These are phyloP conservation scores for Buddleja alternifolia DNA, from an alignment of 257 asterid genomes.

Conservation along the genomic window DNA sequence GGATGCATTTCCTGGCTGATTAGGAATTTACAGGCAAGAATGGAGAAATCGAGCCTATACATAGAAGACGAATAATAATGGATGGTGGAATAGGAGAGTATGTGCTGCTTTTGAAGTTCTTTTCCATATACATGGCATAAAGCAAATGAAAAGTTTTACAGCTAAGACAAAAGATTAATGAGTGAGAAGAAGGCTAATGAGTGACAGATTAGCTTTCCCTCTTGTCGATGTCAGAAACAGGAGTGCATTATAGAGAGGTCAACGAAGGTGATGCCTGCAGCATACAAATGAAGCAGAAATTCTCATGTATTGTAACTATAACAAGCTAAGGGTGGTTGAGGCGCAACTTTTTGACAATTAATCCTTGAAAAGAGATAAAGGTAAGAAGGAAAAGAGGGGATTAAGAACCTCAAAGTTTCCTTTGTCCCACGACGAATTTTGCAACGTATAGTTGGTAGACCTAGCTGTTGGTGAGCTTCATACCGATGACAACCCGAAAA, in stretches of 20 bases:
- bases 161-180: neutral
- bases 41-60: too few relatives aligned
- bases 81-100: neutral
- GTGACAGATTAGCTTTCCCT: conserved; percentile 3
- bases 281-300: conserved; percentile 12
- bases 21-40: too few relatives aligned
- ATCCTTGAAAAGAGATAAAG: neutral
- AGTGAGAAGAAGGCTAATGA: neutral
- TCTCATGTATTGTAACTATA: neutral
- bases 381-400: too few relatives aligned
- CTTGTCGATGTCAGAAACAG: neutral
- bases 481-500: conserved; percentile 96
- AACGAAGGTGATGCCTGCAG: conserved; percentile 89
- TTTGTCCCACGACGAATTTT: conserved; percentile 93
- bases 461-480: conserved; percentile 93
- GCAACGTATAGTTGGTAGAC: conserved; percentile 89
- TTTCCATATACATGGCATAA: neutral
- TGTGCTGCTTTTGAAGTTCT: neutral
- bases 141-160: neutral
- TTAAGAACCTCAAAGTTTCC: conserved; percentile 78
- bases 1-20: too few relatives aligned
- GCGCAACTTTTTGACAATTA: neutral
- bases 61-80: too few relatives aligned
- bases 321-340: neutral
- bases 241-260: conserved; percentile 13